phyloP scores from a whole-genome alignment of 192 early-diverging fungal species.

The Phlyctochytrium planicorne region DNA sequence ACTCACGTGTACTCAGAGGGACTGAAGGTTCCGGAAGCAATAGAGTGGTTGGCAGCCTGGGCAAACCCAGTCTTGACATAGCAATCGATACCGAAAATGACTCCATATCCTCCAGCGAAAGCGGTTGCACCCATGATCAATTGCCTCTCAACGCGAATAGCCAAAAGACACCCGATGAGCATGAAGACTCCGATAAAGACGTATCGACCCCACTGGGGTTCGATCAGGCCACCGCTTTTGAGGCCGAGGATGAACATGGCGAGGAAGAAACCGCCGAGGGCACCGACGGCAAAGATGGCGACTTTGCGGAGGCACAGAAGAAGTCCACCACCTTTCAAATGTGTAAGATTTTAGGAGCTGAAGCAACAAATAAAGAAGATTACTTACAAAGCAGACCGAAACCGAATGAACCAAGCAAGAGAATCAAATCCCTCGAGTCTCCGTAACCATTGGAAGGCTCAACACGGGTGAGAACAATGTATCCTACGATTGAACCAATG shows the following conservation, averaged over 20 bases:
- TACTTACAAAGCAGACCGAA: neutral
- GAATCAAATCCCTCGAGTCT: neutral
- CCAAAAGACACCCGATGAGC: neutral
- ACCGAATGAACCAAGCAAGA: neutral
- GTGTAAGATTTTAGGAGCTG: neutral
- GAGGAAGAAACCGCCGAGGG: constrained; percentile 23
- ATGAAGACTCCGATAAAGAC: neutral
- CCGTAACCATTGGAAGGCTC: neutral
- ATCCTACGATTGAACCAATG: neutral
- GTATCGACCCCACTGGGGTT: neutral
- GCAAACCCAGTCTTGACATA: neutral
- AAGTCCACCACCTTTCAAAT: constrained; percentile 9
- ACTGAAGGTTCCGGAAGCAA: neutral
- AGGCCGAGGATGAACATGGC: constrained; percentile 20
- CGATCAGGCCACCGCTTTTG: constrained; percentile 5
- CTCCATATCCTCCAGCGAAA: neutral
- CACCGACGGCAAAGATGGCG: constrained; percentile 16
- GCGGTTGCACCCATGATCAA: neutral
- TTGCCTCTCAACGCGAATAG: neutral
- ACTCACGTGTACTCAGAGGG: neutral
- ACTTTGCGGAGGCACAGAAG: constrained; percentile 23
- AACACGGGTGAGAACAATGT: neutral
- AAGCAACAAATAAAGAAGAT: neutral
- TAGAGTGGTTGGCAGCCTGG: neutral
- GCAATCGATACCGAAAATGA: neutral